These are phyloP conservation scores for Trypanosoma platydactyli DNA, from an alignment of 208 protist species.

Conservation along the genomic window DNA sequence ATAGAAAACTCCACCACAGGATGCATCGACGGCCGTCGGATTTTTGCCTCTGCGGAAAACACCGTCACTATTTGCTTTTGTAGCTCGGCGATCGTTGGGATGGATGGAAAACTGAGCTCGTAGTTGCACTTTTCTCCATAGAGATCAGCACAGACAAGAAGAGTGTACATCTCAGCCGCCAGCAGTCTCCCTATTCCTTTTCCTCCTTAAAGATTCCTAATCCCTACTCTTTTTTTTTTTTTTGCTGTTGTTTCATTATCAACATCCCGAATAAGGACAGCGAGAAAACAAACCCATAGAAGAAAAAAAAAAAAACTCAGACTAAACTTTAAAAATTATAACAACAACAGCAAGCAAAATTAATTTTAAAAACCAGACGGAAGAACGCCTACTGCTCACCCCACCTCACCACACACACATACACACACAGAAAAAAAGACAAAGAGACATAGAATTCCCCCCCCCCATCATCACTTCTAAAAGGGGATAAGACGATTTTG, in stretches of 20 bases:
- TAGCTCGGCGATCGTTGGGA: conserved; percentile 51
- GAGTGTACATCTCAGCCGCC: conserved; percentile 51
- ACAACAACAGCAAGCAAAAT: too few species aligned
- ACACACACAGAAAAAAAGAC: conserved; percentile 7
- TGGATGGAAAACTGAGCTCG: conserved; percentile 52
- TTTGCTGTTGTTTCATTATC: too few species aligned
- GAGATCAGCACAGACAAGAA: conserved; percentile 78
- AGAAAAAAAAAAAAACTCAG: too few species aligned
- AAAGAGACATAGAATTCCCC: conserved; percentile 17
- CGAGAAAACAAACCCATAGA: too few species aligned
- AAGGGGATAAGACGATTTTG: conserved; percentile 79
- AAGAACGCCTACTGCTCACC: background rate
- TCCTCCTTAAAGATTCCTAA: background rate
- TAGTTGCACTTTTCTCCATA: conserved; percentile 81
- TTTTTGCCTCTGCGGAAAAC: conserved; percentile 41
- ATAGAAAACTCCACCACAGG: conserved; percentile 40
- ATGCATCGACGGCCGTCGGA: conserved; percentile 4
- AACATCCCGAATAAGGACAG: too few species aligned
- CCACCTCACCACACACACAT: background rate
- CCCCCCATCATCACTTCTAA: conserved; percentile 18
- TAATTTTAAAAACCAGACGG: too few species aligned
- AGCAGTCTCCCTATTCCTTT: background rate
- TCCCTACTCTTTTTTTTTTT: conserved; percentile 6
- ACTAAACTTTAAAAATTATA: too few species aligned
- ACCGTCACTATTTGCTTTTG: conserved; percentile 30